Evolutionary conservation across 768 basidiomycete genomes (phyloP).

Genomic region (Favolaschia claudopus): DNA sequence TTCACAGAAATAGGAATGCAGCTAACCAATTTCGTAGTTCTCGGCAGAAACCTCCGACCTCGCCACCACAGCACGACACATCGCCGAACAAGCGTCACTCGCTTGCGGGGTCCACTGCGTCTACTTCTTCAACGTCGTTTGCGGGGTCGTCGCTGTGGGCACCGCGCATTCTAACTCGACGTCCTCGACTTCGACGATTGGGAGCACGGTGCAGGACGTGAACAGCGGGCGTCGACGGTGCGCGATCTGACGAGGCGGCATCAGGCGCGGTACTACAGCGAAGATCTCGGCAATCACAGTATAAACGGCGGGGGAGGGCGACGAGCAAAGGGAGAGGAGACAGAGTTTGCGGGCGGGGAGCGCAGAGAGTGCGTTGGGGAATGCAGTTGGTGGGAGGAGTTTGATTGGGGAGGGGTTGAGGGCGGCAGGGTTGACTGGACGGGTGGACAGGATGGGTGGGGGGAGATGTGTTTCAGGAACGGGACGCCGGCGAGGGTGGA

Average conservation of each 20-base stretch:
- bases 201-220: constrained; percentile 10
- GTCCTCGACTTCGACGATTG: constrained; percentile 24
- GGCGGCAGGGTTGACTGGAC: constrained; percentile 65
- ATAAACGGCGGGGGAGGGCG: not conserved
- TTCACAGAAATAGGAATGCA: not conserved
- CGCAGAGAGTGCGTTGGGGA: constrained; percentile 69
- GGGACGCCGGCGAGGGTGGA: constrained; percentile 34
- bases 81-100: constrained; percentile 29
- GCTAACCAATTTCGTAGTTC: constrained; percentile 7
- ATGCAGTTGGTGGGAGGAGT: constrained; percentile 59
- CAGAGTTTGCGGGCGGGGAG: constrained; percentile 72
- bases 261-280: constrained; percentile 62
- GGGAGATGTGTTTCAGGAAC: constrained; percentile 20
- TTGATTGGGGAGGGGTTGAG: constrained; percentile 73
- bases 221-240: constrained; percentile 51
- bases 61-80: constrained; percentile 21
- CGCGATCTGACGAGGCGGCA: constrained; percentile 57
- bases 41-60: constrained; percentile 18
- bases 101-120: constrained; percentile 33
- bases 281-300: constrained; percentile 40
- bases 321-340: constrained; percentile 47
- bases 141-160: constrained; percentile 41
- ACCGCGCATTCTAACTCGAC: constrained; percentile 32
- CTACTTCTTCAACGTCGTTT: constrained; percentile 27
- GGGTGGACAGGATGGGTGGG: constrained; percentile 13